Conservation (phyloP, 2,329 filamentous ascomycete genomes). For the Aspergillus chevalieri region DNA sequence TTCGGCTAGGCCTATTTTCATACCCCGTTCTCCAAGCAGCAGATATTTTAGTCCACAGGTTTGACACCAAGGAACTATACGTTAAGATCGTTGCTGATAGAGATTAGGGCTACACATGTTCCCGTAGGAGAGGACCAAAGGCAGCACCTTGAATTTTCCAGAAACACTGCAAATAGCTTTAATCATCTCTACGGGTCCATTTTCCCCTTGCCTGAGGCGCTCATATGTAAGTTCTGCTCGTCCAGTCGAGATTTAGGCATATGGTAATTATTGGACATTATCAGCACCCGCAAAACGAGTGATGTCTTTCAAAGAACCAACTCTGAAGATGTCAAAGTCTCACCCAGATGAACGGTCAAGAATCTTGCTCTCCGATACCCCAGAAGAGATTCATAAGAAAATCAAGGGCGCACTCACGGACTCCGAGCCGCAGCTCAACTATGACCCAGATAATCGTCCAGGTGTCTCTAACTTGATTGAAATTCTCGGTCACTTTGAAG, state of each 20-base stretch:
- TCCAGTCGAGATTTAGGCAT: neutral
- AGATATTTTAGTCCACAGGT: conserved; percentile 83
- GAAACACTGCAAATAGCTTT: conserved; percentile 80
- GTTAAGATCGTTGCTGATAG: conserved; percentile 11
- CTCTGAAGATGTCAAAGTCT: conserved; percentile 92
- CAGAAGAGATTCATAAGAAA: conserved; percentile 60
- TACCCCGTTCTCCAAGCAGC: conserved; percentile 95
- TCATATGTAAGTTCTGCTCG: conserved; percentile 55
- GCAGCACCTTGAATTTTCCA: conserved; percentile 89
- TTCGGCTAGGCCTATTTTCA: conserved; percentile 87
- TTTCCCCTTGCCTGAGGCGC: conserved; percentile 62
- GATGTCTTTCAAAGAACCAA: conserved; percentile 79
- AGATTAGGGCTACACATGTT: conserved; percentile 72
- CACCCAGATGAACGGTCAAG: conserved; percentile 64
- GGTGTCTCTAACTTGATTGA: conserved; percentile 84
- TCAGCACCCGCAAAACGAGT: conserved; percentile 72
- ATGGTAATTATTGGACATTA: neutral
- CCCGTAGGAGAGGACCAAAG: conserved; percentile 93
- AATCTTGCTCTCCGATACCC: conserved; percentile 72
- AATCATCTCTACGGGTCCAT: conserved; percentile 64
- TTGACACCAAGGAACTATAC: conserved; percentile 9
- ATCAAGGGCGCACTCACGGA: conserved; percentile 73
- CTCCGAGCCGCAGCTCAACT: conserved; percentile 59
- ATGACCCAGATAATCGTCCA: conserved; percentile 63
- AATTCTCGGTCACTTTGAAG: conserved; percentile 66